Evolutionary conservation across 225 moss, liverwort and hornwort species (phyloP), one percentile per base, ranked within the genome.

Genomic region (Marchantia paleacea): DNA sequence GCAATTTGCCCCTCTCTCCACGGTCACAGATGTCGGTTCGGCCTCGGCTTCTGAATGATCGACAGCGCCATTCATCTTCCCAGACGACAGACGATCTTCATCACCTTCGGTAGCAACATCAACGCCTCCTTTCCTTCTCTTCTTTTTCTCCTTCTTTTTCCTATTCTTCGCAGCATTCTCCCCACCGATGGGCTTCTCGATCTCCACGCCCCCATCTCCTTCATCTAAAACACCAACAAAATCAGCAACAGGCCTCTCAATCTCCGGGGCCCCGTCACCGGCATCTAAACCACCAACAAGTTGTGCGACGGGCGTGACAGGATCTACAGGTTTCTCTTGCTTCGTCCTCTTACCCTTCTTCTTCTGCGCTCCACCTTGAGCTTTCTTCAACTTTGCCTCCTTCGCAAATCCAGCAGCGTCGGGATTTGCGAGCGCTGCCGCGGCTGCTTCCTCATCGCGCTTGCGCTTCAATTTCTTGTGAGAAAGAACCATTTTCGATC

Each of bases 381-480:
- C 63, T 4, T 63, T 20, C 53, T 28, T 39, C 19, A 14, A 4
- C 24, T 72, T 13, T 14, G 53, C 15, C 48, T 29, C 26, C 5
- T 71, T 62, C 72, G 48, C 26, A 12, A 26, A 4, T 1, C 8
- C 52, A 12, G 62, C 20, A 8, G 30, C 8, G 22, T 15, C 16
- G 20, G 16, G 25, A 8, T 26, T 15, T 7, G 55, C 75, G 10
- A 30, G 19, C 29, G 24, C 73, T 30, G 63, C 53, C 19, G 73
- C 73, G 12, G 31, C 68, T 14, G 26, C 20, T 69, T 83, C 78
- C 19, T 78, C 83, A 48, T 77, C 78, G 26, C 68, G 80, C 77
- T 80, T 86, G 75, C 82, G 72, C 80, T 86, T 85, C 80, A 85
- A 20, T 53, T 82, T 86, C 47, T 69, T 51, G 20, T 73, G 80